Conservation (phyloP, 805 yeast species). For the Cyberlindnera petersonii region DNA sequence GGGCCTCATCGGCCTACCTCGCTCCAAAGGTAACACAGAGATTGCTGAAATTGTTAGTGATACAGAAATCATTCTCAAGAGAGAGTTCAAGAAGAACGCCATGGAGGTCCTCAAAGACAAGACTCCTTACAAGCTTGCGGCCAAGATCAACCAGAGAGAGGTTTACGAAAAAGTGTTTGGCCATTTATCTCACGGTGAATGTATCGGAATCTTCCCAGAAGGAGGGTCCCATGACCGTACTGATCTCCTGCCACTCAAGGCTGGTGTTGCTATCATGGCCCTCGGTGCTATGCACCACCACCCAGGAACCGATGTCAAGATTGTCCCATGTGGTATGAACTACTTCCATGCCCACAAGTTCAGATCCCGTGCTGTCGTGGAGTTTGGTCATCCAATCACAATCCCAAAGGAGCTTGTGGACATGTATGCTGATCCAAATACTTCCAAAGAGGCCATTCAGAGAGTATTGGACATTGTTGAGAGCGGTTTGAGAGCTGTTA, state of each 20-base stretch:
- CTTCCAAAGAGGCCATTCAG: conserved; percentile 66
- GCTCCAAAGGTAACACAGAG: conserved; percentile 71
- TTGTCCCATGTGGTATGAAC: conserved; percentile 97
- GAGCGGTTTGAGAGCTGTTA: conserved; percentile 78
- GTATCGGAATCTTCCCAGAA: conserved; percentile 94
- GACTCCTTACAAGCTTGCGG: conserved; percentile 65
- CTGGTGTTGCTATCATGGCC: conserved; percentile 98
- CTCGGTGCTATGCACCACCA: conserved; percentile 84
- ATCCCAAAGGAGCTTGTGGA: conserved; percentile 58
- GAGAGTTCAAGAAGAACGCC: conserved; percentile 60
- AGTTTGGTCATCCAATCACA: conserved; percentile 85
- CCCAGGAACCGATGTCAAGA: conserved; percentile 72
- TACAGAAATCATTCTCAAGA: conserved; percentile 61
- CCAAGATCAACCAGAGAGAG: conserved; percentile 76
- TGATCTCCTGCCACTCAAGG: conserved; percentile 85
- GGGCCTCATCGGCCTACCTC: conserved; percentile 75
- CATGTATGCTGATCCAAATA: conserved; percentile 59
- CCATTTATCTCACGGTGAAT: conserved; percentile 74
- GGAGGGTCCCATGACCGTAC: conserved; percentile 98
- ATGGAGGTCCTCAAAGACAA: conserved; percentile 45
- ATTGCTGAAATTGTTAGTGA: conserved; percentile 67
- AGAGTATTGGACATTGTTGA: conserved; percentile 69
- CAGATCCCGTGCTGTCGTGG: conserved; percentile 91
- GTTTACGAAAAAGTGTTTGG: conserved; percentile 84
- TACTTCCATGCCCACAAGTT: conserved; percentile 95